phyloP scores from a whole-genome alignment of 768 basidiomycete species.

The Hericium coralloides region DNA sequence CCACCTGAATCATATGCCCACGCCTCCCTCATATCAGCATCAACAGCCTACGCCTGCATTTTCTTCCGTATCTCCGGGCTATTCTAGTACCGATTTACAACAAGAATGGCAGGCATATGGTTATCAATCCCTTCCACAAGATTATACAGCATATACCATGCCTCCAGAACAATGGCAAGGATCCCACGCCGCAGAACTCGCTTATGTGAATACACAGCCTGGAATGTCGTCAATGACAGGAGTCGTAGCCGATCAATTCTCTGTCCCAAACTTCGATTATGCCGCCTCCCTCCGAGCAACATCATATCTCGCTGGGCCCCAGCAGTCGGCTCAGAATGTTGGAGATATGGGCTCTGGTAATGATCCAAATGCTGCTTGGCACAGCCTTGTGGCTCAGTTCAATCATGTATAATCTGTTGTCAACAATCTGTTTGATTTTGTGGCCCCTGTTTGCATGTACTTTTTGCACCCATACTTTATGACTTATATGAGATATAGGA shows the following conservation, averaged over 20 bases:
- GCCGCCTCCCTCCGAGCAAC: constrained; percentile 12
- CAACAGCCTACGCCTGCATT: constrained; percentile 2
- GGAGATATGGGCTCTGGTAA: constrained; percentile 9
- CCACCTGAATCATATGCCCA: constrained; percentile 16
- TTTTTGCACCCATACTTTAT: neutral
- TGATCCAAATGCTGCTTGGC: constrained; percentile 15
- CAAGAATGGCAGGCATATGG: constrained; percentile 2
- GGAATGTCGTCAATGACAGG: neutral
- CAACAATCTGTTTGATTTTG: neutral
- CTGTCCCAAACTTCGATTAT: constrained; percentile 9
- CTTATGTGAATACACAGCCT: constrained; percentile 6
- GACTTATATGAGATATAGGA: neutral
- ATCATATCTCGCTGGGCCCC: constrained; percentile 6
- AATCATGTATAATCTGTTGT: constrained; percentile 9
- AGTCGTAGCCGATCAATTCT: neutral
- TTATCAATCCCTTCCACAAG: constrained; percentile 1
- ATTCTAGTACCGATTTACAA: neutral
- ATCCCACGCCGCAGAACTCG: constrained; percentile 6
- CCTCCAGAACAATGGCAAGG: constrained; percentile 8
- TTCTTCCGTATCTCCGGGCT: constrained; percentile 1
- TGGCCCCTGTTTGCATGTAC: neutral
- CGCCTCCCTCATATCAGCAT: constrained; percentile 6
- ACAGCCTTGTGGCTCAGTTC: constrained; percentile 15
- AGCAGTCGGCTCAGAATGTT: constrained; percentile 1
- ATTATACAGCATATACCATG: constrained; percentile 10